These are phyloP conservation scores for Mallotus nudiflorus DNA, from an alignment of 345 rosid species.

Conservation along the genomic window DNA sequence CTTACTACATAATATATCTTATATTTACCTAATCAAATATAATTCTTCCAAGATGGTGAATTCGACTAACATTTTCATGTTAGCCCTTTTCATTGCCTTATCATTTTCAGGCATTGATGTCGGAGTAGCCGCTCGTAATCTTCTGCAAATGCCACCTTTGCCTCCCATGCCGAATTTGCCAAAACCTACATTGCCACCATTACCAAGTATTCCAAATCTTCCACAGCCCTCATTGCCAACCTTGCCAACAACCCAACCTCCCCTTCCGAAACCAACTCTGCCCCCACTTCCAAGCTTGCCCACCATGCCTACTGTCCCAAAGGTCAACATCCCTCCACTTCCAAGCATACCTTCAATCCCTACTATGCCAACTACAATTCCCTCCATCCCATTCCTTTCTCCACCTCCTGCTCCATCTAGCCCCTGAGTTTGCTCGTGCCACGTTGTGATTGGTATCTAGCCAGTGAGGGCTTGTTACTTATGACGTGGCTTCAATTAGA, in stretches of 20 bases:
- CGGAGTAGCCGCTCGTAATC: no score
- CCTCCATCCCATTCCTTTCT: constrained; percentile 6
- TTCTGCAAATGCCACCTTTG: no score
- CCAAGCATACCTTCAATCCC: no score
- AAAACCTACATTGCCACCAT: constrained; percentile 1
- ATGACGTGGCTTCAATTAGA: not conserved
- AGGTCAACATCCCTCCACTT: no score
- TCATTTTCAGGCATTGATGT: no score
- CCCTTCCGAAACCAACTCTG: not conserved
- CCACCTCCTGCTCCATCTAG: not conserved
- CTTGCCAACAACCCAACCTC: not conserved
- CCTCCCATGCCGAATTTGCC: not conserved
- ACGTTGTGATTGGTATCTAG: not conserved
- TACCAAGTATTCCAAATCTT: not conserved
- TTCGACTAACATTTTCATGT: no score
- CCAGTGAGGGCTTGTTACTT: not conserved
- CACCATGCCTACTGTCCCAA: not conserved
- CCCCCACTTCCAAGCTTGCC: constrained; percentile 6
- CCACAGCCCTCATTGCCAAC: no score
- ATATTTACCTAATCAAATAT: no score
- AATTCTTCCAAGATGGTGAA: no score
- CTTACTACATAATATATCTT: no score
- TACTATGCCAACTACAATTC: constrained; percentile 7
- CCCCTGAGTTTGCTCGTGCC: not conserved
- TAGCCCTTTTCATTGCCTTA: no score